Percentiles rank a stretch among this genome's conserved stretches.
Evolutionary conservation across 2,329 filamentous ascomycete genomes (phyloP).

Genomic region (Neofusicoccum ribis): DNA sequence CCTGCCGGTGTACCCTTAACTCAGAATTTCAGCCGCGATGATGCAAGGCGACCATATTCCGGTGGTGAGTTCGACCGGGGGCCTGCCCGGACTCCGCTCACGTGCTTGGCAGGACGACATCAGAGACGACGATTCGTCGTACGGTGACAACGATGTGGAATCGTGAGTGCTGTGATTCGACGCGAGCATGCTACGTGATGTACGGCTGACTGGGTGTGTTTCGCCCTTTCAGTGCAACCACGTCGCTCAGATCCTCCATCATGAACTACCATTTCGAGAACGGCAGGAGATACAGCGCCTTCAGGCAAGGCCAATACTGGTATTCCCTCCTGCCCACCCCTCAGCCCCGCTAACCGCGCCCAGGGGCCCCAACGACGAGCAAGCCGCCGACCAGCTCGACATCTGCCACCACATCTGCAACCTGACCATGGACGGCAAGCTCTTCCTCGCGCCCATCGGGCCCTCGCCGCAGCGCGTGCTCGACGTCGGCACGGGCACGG

Average conservation of each 20-base stretch:
- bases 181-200: not conserved
- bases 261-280: constrained; percentile 10
- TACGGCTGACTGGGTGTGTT: not conserved
- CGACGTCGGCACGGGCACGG: constrained; percentile 36
- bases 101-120: not conserved
- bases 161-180: not conserved
- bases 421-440: constrained; percentile 36
- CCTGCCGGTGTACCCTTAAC: too few relatives aligned
- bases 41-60: not conserved
- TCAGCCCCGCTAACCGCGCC: not conserved
- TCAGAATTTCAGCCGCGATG: not conserved
- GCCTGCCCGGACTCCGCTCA: not conserved
- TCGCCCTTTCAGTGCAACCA: not conserved
- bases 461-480: constrained; percentile 26
- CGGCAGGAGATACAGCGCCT: constrained; percentile 35
- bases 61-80: not conserved
- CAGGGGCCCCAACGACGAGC: constrained; percentile 38
- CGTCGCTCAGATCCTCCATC: not conserved
- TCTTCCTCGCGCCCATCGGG: constrained; percentile 37
- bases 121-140: not conserved
- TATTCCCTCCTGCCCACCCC: not conserved
- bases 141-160: not conserved
- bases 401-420: constrained; percentile 41
- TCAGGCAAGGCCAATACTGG: constrained; percentile 35
- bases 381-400: constrained; percentile 38